A percentile compares a stretch with the other conserved stretches of the same genome.
Evolutionary conservation across 345 rosid genomes (phyloP).

Genomic region (Barbarea vulgaris): DNA sequence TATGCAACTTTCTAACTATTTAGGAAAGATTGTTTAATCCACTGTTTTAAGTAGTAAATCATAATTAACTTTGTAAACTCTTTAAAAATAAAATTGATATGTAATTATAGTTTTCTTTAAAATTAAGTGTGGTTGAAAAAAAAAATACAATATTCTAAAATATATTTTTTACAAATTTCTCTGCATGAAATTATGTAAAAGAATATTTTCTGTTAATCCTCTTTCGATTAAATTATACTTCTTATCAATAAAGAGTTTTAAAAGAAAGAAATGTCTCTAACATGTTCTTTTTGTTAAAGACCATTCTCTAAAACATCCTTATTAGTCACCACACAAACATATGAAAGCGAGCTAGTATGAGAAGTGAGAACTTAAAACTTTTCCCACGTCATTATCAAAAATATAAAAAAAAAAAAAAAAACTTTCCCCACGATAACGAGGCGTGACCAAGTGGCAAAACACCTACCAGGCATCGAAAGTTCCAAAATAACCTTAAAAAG

Average conservation of each 20-base stretch:
- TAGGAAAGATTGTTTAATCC: neutral
- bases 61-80: neutral
- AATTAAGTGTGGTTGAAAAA: neutral
- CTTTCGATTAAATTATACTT: neutral
- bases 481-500: conserved; percentile 17
- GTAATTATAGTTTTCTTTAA: neutral
- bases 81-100: neutral
- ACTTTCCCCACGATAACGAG: conserved; percentile 13
- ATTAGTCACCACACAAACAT: conserved; percentile 4
- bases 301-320: neutral
- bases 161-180: neutral
- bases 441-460: conserved; percentile 28
- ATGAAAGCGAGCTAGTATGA: neutral
- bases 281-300: neutral
- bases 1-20: neutral
- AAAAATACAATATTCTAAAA: neutral
- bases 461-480: neutral
- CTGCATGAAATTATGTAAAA: neutral
- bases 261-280: neutral
- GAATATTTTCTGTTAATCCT: neutral
- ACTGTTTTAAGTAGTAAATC: neutral
- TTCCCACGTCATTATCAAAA: conserved; percentile 3
- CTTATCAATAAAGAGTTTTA: neutral
- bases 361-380: conserved; percentile 1
- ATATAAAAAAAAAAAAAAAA: neutral